Evolutionary conservation across 2,329 filamentous ascomycete species (phyloP).

Genomic region (Nemania serpens): DNA sequence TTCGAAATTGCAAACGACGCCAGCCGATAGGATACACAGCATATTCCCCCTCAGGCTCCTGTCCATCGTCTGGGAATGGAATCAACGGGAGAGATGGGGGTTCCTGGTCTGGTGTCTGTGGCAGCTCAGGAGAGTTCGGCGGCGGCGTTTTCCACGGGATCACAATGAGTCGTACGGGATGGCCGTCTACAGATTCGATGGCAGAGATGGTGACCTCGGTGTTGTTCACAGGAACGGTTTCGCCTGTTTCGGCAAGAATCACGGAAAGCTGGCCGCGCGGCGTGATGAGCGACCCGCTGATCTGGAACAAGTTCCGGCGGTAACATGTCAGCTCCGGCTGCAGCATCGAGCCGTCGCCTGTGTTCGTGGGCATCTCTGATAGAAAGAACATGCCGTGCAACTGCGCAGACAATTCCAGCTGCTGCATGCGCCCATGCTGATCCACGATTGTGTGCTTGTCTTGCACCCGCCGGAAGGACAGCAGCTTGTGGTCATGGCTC

Average conservation of each 20-base stretch:
- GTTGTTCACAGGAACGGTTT: constrained; percentile 78
- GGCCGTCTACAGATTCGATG: constrained; percentile 92
- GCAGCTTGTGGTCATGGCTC: constrained; percentile 64
- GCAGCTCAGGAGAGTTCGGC: constrained; percentile 72
- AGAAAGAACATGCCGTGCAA: constrained; percentile 90
- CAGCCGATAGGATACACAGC: constrained; percentile 92
- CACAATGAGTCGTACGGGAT: constrained; percentile 89
- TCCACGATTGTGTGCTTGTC: constrained; percentile 66
- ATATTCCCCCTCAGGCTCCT: constrained; percentile 73
- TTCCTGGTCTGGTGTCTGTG: constrained; percentile 75
- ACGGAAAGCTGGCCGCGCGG: constrained; percentile 79
- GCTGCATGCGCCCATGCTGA: constrained; percentile 62
- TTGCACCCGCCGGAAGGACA: constrained; percentile 61
- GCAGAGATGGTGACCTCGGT: constrained; percentile 90
- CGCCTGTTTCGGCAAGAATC: constrained; percentile 75
- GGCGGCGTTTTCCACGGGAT: constrained; percentile 98
- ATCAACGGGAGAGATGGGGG: constrained; percentile 79
- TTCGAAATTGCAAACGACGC: constrained; percentile 91
- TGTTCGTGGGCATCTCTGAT: constrained; percentile 74
- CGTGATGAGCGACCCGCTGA: constrained; percentile 84
- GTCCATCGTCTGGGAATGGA: constrained; percentile 65
- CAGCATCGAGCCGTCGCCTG: constrained; percentile 59
- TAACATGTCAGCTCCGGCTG: constrained; percentile 93
- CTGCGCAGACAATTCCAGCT: constrained; percentile 70
- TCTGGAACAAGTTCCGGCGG: constrained; percentile 92